Conservation (phyloP, 2,329 filamentous ascomycete genomes). For the Keithomyces neogunnii region DNA sequence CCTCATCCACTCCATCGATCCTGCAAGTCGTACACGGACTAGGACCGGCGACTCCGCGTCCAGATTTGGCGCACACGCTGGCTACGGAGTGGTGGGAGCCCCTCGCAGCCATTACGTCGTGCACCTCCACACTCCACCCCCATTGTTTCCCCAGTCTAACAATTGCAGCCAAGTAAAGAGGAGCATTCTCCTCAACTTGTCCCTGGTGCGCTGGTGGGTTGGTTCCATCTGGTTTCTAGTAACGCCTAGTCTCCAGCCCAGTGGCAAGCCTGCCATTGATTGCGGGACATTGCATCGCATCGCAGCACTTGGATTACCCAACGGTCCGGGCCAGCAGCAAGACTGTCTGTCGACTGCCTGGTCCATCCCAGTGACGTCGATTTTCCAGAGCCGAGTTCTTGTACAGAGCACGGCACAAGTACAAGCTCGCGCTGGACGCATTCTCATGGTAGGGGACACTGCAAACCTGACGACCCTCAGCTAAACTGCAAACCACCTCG, state of each 20-base stretch:
- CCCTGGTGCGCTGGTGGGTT: background rate
- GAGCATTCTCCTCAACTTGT: background rate
- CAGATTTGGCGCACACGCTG: conserved; percentile 3
- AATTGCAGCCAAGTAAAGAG: background rate
- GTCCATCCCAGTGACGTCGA: no score
- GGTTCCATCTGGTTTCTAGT: background rate
- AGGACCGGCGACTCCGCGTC: conserved; percentile 6
- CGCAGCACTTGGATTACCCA: background rate
- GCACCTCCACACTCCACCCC: conserved; percentile 1
- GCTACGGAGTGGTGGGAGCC: conserved; percentile 3
- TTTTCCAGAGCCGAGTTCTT: no score
- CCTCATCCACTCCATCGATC: background rate
- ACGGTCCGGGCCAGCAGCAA: background rate
- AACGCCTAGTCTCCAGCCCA: background rate
- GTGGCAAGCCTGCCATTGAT: background rate
- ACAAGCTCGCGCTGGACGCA: background rate
- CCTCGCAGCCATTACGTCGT: conserved; percentile 9
- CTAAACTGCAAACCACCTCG: no score
- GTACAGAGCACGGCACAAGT: background rate
- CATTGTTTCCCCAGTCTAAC: background rate
- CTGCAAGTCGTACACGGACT: background rate
- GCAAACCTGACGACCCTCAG: background rate
- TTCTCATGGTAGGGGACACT: background rate
- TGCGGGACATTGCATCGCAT: background rate
- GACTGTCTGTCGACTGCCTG: no score